Percentiles rank a stretch among this genome's conserved stretches.
Evolutionary conservation across 1,284 basidiomycete species (phyloP).

Genomic region (Ustilago hordei): DNA sequence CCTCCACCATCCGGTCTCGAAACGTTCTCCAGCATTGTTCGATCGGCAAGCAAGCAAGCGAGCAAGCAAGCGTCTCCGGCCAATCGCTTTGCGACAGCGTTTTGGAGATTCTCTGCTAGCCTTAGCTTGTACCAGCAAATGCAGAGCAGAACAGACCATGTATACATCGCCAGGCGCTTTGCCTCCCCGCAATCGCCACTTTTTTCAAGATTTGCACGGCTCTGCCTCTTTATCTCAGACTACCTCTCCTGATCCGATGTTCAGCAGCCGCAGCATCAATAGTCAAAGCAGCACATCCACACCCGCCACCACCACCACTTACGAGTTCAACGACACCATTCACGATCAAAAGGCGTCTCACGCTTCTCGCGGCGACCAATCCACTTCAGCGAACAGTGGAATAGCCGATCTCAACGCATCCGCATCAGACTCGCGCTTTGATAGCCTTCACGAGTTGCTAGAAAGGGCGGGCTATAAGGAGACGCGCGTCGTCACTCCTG

Average conservation of each 20-base stretch:
- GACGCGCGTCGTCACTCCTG: conserved; percentile 65
- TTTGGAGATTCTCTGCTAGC: not conserved
- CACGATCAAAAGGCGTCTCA: not conserved
- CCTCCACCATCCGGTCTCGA: conserved; percentile 16
- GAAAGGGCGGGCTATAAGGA: conserved; percentile 67
- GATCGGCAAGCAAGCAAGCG: not conserved
- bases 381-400: not conserved
- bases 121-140: conserved; percentile 10
- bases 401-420: not conserved
- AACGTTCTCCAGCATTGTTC: not conserved
- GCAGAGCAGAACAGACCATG: conserved; percentile 17
- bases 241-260: conserved; percentile 21
- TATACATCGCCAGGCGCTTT: conserved; percentile 13
- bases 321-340: conserved; percentile 3
- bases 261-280: conserved; percentile 13
- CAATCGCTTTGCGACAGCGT: conserved; percentile 12
- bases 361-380: not conserved
- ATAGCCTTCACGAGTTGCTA: conserved; percentile 64
- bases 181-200: conserved; percentile 14
- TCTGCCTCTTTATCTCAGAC: conserved; percentile 27
- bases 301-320: not conserved
- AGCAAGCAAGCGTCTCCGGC: not conserved
- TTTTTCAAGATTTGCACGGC: conserved; percentile 5
- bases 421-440: conserved; percentile 46
- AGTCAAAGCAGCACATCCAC: conserved; percentile 11